phyloP scores from a whole-genome alignment of 805 yeast species.

The Priceomyces haplophilus region DNA sequence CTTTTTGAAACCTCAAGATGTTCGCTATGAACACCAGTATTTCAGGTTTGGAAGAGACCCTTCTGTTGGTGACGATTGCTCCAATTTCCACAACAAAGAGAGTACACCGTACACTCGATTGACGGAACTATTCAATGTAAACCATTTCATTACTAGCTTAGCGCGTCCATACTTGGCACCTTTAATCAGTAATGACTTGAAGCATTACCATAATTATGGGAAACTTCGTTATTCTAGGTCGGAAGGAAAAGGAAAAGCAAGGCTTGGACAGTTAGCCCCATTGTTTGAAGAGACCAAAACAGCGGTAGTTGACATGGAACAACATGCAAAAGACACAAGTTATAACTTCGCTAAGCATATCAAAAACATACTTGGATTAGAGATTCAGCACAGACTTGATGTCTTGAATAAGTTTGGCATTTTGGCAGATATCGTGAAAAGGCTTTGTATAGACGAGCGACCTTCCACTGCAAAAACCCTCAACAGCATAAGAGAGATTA shows the following conservation, averaged over 20 bases:
- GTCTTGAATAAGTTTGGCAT: slow-evolving; percentile 77
- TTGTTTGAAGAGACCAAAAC: slow-evolving; percentile 16
- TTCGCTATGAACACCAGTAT: slow-evolving; percentile 45
- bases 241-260: slow-evolving; percentile 7
- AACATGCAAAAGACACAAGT: slow-evolving; percentile 31
- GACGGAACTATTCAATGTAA: slow-evolving; percentile 91
- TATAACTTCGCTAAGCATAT: slow-evolving; percentile 31
- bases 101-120: slow-evolving; percentile 75
- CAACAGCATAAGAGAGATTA: slow-evolving; percentile 63
- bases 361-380: slow-evolving; percentile 65
- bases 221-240: slow-evolving; percentile 20
- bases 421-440: slow-evolving; percentile 62
- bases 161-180: slow-evolving; percentile 96
- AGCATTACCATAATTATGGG: slow-evolving; percentile 53
- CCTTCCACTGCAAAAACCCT: slow-evolving; percentile 67
- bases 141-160: slow-evolving; percentile 84
- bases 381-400: slow-evolving; percentile 79
- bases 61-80: slow-evolving; percentile 11
- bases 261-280: slow-evolving; percentile 4
- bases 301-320: slow-evolving; percentile 30
- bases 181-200: slow-evolving; percentile 74
- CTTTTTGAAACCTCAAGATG: slow-evolving; percentile 44
- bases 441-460: slow-evolving; percentile 83
- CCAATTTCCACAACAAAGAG: slow-evolving; percentile 24
- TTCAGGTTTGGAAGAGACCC: slow-evolving; percentile 19